Base-by-base conservation (phyloP, 257 asterid genomes). In the Handroanthus guayacan region DNA sequence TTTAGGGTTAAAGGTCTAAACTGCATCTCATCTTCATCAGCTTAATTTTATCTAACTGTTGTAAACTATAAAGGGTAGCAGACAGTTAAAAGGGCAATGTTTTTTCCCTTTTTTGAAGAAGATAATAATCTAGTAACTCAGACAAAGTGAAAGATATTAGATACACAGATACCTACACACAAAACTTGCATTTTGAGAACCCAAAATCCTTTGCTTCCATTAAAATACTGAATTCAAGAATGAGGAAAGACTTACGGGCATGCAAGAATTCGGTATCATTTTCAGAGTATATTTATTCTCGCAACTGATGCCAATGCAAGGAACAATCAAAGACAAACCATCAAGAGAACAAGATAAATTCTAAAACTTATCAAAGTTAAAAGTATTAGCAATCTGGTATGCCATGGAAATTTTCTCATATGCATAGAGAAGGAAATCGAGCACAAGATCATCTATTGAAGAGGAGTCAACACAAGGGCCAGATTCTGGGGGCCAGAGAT, bases 1-100 rank as follows among this genome's bases (percentile, higher is more conserved):
- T 62, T 71, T 0, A 60, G 69, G 41, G 64, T n/a, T 76, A 43
- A 39, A 78, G 41, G 43, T 69, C 51, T 65, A 54, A 44, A 75
- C 65, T 79, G 37, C 74, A 75, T 58, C 20, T 13, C 14, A 25
- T 8, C 16, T 8, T 4, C 5, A 16, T 43, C n/a, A 65, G n/a
- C 5, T 16, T 5, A 10, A 41, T 5, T n/a, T 16, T 44, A 45
- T 17, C 12, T 17, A 45, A 65, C 3, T 45, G 14, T 10, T 31
- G n/a, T 43, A 64, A 71, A 56, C 58, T 2, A 75, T 45, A 5
- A 67, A 63, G n/a, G 50, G 43, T 54, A 62, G 56, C 8, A 47
- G 13, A 38, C 41, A 18, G 9, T 50, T 1, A 51, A 41, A 64
- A 4, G 36, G 64, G 54, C 38, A 18, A 39, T 5, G 41, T 9